Percentiles rank a stretch among this genome's conserved stretches.
phyloP scores from a whole-genome alignment of 441 rosid species.

The Euphorbia schlechtendalii region DNA sequence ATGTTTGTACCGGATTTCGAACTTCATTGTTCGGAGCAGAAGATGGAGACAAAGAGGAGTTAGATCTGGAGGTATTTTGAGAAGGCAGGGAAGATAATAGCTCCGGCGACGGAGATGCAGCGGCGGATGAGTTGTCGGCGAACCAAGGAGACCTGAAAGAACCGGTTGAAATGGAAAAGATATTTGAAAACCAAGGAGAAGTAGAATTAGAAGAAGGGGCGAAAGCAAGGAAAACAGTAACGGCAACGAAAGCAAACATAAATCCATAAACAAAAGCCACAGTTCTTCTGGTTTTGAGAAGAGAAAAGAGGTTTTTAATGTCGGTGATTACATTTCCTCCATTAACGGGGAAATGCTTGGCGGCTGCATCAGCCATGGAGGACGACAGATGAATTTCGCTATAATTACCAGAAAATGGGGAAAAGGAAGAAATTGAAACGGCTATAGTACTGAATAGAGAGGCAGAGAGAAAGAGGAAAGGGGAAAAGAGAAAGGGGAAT shows the following conservation, averaged over 20 bases:
- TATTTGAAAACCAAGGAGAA: conserved; percentile 59
- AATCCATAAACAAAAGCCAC: conserved; percentile 55
- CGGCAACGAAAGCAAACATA: conserved; percentile 53
- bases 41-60: conserved; percentile 12
- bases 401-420: background rate
- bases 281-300: conserved; percentile 43
- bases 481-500: background rate
- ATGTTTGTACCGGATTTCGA: conserved; percentile 9
- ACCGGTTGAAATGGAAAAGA: conserved; percentile 36
- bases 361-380: conserved; percentile 43
- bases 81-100: conserved; percentile 19
- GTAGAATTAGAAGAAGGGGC: conserved; percentile 53
- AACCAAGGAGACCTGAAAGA: conserved; percentile 43
- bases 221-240: conserved; percentile 62
- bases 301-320: conserved; percentile 33
- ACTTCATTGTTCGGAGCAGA: background rate
- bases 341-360: conserved; percentile 35
- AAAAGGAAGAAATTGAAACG: background rate
- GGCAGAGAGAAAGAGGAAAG: conserved; percentile 1
- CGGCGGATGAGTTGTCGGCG: conserved; percentile 28
- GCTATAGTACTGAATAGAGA: conserved; percentile 3
- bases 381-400: background rate
- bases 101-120: conserved; percentile 16
- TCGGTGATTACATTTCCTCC: conserved; percentile 43
- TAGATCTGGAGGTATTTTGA: conserved; percentile 26